Conservation (phyloP, 306 rosid species). For the Dalbergia cochinchinensis region DNA sequence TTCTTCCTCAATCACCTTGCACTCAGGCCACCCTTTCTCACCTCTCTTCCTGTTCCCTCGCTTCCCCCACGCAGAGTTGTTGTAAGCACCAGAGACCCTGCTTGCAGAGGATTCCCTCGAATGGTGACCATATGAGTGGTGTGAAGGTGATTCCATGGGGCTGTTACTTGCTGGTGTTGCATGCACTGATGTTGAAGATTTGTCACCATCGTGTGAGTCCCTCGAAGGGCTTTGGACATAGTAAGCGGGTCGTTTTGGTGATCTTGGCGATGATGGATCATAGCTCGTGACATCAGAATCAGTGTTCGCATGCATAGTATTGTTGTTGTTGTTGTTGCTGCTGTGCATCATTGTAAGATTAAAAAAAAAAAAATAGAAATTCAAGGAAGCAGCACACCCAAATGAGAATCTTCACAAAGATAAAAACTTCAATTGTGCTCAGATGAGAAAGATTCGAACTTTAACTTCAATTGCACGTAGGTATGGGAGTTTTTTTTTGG, state of each 20-base stretch:
- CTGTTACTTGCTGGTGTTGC: constrained; percentile 59
- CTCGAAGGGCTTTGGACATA: too few species aligned
- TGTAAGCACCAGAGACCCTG: constrained; percentile 68
- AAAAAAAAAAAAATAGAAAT: too few species aligned
- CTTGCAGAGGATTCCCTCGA: constrained; percentile 77
- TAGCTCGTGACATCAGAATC: too few species aligned
- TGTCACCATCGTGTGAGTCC: too few species aligned
- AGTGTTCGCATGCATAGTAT: too few species aligned
- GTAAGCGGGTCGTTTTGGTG: too few species aligned
- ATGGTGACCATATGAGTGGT: constrained; percentile 71
- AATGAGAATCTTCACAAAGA: neutral
- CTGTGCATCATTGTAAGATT: constrained; percentile 55
- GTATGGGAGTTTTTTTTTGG: too few species aligned
- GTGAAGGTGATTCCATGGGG: constrained; percentile 78
- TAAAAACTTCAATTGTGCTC: constrained; percentile 37
- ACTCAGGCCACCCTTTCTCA: constrained; percentile 70
- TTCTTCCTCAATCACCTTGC: constrained; percentile 80
- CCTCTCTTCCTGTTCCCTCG: constrained; percentile 51
- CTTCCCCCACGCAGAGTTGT: constrained; percentile 51
- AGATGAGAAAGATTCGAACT: constrained; percentile 9
- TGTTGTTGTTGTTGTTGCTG: too few species aligned
- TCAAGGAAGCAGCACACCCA: neutral
- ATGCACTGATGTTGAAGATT: constrained; percentile 59
- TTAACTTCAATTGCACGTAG: constrained; percentile 24
- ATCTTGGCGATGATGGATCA: too few species aligned